Evolutionary conservation across 2,329 filamentous ascomycete genomes (phyloP), one percentile per base, ranked within the genome.

Genomic region (Capronia coronata): DNA sequence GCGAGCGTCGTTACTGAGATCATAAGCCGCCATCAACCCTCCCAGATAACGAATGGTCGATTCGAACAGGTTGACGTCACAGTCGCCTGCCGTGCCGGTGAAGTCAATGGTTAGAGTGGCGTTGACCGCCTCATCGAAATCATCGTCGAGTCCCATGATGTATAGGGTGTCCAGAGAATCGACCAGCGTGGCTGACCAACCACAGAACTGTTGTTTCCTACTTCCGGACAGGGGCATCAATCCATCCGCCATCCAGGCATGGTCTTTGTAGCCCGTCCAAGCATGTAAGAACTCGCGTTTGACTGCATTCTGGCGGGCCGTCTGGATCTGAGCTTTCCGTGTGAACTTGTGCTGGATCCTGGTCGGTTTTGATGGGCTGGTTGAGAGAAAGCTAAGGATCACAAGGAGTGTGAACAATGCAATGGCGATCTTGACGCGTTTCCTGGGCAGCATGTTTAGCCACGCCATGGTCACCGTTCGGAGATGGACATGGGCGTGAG

Each of bases 81-180:
- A 48, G n/a, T 21, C 38, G 2, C 67, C 63, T 1, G 62, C 64
- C 2, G 58, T 62, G 3, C 65, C 67, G 1, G 69, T 67, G 65
- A 79, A 82, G 63, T 82, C 75, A 54, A 82, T 69, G 9, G 70
- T 70, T 34, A 70, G 71, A 2, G 75, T 69, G 2, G 74, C 76
- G 22, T 67, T 65, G 1, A 75, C 72, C 3, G 79, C 78, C 16
- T 72, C 63, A 43, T 73, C 65, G 56, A 83, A 82, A 25, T 83
- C 80, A 1, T 74, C 67, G 25, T 71, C 65, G 35, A 82, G 63
- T 5, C 66, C 78, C 78, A 83, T 80, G 39, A 84, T 82, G 70
- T 74, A 77, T 2, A 83, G 71, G 0, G 79, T 80, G 52, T 83
- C 79, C 43, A 83, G 68, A 0, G 73, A 67, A 59, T 84, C 80